phyloP scores from a whole-genome alignment of 345 rosid genomes.

The Aquilaria sinensis region DNA sequence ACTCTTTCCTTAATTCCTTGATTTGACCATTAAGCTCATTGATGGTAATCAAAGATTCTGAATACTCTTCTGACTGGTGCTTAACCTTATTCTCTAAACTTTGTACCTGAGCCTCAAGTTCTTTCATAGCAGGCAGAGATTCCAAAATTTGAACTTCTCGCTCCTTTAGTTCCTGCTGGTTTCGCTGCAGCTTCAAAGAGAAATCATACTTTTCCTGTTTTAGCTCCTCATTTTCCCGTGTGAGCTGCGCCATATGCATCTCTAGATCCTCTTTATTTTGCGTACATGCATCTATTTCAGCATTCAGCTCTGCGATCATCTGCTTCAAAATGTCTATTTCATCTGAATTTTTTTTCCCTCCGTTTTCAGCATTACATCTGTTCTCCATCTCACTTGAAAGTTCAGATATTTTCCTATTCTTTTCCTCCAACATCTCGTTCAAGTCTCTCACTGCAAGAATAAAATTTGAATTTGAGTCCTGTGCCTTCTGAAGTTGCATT shows the following conservation, averaged over 20 bases:
- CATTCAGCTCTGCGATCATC: conserved; percentile 42
- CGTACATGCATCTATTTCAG: conserved; percentile 53
- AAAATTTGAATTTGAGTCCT: conserved; percentile 81
- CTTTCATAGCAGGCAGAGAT: conserved; percentile 32
- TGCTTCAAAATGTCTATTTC: conserved; percentile 50
- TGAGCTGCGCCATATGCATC: conserved; percentile 62
- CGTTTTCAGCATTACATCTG: conserved; percentile 26
- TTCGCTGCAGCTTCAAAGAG: conserved; percentile 42
- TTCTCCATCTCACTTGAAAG: conserved; percentile 30
- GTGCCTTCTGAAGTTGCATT: conserved; percentile 77
- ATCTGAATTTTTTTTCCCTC: conserved; percentile 13
- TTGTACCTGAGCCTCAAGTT: conserved; percentile 47
- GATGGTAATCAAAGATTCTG: conserved; percentile 53
- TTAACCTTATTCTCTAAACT: conserved; percentile 60
- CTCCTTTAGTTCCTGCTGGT: conserved; percentile 35
- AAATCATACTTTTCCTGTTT: conserved; percentile 52
- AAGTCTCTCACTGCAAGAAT: conserved; percentile 81
- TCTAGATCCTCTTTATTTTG: conserved; percentile 67
- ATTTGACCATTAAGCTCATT: conserved; percentile 62
- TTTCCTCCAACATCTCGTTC: conserved; percentile 60
- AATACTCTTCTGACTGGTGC: conserved; percentile 58
- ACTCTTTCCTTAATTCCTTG: conserved; percentile 52
- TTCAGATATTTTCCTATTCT: conserved; percentile 39
- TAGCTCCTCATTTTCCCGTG: conserved; percentile 51
- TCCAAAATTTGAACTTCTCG: conserved; percentile 28